Conservation (phyloP, 176 grass and related monocot species). For the Raddia guianensis region DNA sequence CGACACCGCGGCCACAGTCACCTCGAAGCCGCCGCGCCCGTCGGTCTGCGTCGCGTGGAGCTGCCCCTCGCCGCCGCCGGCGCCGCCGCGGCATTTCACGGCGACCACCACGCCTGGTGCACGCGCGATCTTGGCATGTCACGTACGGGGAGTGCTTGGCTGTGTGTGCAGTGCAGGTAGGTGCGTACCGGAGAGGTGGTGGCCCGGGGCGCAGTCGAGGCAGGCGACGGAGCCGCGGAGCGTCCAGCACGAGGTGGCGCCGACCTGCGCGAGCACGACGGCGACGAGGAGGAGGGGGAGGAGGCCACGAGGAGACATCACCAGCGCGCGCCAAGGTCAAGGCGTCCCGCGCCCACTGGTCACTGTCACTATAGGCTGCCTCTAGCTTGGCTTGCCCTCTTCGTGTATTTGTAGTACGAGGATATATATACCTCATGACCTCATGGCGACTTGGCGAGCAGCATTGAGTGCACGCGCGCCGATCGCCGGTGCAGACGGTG, state of each 20-base stretch:
- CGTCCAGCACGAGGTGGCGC: conserved; percentile 8
- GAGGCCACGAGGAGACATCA: conserved; percentile 36
- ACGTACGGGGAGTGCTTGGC: background rate
- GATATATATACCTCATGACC: too few relatives aligned
- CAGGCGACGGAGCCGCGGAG: conserved; percentile 45
- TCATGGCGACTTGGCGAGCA: too few relatives aligned
- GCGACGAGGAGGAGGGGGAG: conserved; percentile 23
- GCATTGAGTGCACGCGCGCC: too few relatives aligned
- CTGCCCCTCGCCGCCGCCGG: background rate
- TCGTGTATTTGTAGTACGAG: conserved; percentile 1
- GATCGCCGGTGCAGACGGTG: too few relatives aligned
- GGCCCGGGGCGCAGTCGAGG: conserved; percentile 48
- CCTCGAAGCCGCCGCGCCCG: conserved; percentile 35
- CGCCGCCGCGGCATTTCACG: conserved; percentile 42
- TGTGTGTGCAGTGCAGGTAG: background rate
- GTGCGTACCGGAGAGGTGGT: conserved; percentile 42
- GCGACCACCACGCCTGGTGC: conserved; percentile 47
- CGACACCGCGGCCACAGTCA: conserved; percentile 23
- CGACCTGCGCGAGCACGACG: conserved; percentile 28
- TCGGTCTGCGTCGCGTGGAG: conserved; percentile 35
- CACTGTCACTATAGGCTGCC: background rate
- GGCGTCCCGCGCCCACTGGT: too few relatives aligned
- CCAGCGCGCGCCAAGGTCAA: background rate
- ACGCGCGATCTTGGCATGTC: background rate
- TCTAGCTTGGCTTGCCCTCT: background rate